phyloP scores from a whole-genome alignment of 2,329 filamentous ascomycete species.

The Cordyceps cicadae region DNA sequence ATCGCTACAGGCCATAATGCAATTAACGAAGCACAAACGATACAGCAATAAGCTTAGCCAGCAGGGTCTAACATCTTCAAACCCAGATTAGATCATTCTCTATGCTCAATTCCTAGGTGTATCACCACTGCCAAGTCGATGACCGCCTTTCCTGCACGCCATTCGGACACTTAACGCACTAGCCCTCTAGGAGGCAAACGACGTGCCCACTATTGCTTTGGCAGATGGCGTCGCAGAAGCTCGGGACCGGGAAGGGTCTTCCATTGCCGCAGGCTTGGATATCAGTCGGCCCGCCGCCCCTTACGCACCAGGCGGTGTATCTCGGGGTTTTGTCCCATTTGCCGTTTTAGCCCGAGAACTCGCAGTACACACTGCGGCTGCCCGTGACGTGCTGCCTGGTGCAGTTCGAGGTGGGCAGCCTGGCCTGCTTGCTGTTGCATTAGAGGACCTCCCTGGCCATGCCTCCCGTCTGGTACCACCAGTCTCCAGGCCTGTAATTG shows the following conservation, averaged over 20 bases:
- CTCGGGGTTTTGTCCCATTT: not conserved
- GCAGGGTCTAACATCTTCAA: not conserved
- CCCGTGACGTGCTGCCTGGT: not conserved
- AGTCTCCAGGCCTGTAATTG: not conserved
- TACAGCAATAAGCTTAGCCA: too few species aligned
- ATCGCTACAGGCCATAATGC: too few species aligned
- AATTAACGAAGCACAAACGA: too few species aligned
- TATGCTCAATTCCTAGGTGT: not conserved
- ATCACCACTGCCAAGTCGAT: not conserved
- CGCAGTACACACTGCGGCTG: not conserved
- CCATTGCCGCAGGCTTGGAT: not conserved
- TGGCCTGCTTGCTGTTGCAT: not conserved
- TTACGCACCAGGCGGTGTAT: constrained; percentile 1
- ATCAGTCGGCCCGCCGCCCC: not conserved
- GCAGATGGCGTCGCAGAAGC: not conserved
- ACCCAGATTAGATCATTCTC: too few species aligned
- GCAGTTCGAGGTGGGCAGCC: not conserved
- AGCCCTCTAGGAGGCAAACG: not conserved
- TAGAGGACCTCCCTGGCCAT: not conserved
- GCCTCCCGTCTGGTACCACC: not conserved
- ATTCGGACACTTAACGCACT: not conserved
- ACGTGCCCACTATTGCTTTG: not conserved
- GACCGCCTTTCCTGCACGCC: not conserved
- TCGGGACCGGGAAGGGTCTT: not conserved
- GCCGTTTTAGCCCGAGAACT: not conserved